phyloP scores from a whole-genome alignment of 371 early-diverging fungal species.

The Phascolomyces articulosus region DNA sequence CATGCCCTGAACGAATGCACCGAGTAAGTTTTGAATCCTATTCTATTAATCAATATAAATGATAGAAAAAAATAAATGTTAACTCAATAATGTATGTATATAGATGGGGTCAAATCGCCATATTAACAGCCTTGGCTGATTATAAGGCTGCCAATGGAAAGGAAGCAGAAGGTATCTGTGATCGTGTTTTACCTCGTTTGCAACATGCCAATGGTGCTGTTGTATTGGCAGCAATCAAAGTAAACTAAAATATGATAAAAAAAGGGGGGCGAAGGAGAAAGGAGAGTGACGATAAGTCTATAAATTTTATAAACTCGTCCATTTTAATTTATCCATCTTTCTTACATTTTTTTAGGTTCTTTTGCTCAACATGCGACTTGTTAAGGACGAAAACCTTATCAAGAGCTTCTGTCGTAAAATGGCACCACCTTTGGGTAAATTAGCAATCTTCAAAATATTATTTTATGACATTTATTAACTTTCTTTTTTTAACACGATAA shows the following conservation, averaged over 20 bases:
- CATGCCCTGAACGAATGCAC: slow-evolving; percentile 94
- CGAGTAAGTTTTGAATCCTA: slow-evolving; percentile 71
- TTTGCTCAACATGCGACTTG: slow-evolving; percentile 64
- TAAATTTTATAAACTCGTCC: too few species aligned
- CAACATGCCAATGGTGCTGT: slow-evolving; percentile 64
- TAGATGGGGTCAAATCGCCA: slow-evolving; percentile 94
- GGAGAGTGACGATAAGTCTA: not conserved
- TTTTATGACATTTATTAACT: too few species aligned
- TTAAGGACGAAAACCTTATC: slow-evolving; percentile 72
- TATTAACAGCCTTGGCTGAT: slow-evolving; percentile 83
- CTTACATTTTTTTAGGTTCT: too few species aligned
- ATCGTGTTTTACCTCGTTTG: slow-evolving; percentile 91
- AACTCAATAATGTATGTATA: not conserved
- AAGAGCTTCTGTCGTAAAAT: slow-evolving; percentile 76
- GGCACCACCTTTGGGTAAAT: slow-evolving; percentile 88
- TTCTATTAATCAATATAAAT: too few species aligned
- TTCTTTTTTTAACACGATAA: too few species aligned
- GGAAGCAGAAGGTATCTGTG: slow-evolving; percentile 90
- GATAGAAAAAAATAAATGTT: not conserved
- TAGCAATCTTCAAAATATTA: too few species aligned
- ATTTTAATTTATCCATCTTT: too few species aligned
- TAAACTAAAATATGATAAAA: too few species aligned
- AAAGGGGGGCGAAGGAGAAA: too few species aligned
- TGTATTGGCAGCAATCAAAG: slow-evolving; percentile 78
- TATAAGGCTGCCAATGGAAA: slow-evolving; percentile 42